Evolutionary conservation across 2,329 filamentous ascomycete species (phyloP).

Genomic region (Thelonectria blattea): DNA sequence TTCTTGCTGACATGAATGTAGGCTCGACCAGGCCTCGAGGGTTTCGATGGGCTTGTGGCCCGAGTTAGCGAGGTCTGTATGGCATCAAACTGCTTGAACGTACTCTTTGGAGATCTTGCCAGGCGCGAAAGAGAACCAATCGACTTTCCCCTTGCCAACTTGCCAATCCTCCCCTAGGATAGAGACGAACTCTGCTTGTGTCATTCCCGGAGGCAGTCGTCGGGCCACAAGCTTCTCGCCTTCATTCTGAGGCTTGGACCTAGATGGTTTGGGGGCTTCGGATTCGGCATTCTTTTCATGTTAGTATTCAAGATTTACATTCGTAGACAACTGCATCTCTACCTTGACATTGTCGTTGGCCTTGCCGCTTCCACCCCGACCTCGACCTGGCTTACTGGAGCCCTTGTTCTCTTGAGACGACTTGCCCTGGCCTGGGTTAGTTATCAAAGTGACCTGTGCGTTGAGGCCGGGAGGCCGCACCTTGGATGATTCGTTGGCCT

Average conservation of each 20-base stretch:
- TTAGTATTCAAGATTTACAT: constrained; percentile 24
- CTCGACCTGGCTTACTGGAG: constrained; percentile 33
- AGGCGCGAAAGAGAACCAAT: constrained; percentile 74
- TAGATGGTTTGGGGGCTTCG: constrained; percentile 40
- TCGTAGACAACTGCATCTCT: constrained; percentile 13
- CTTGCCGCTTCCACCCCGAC: constrained; percentile 39
- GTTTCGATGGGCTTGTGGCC: constrained; percentile 73
- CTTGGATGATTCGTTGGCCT: constrained; percentile 38
- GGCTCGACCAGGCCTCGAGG: constrained; percentile 78
- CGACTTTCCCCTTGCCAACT: constrained; percentile 77
- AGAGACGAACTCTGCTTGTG: constrained; percentile 74
- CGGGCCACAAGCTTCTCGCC: constrained; percentile 86
- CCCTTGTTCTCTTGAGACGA: constrained; percentile 32
- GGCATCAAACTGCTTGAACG: constrained; percentile 39
- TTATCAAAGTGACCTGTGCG: constrained; percentile 24
- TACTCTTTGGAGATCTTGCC: constrained; percentile 86
- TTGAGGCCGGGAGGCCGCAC: constrained; percentile 32
- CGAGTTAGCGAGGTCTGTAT: constrained; percentile 21
- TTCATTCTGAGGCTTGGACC: constrained; percentile 43
- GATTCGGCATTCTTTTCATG: constrained; percentile 36
- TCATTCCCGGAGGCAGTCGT: constrained; percentile 84
- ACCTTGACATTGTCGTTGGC: constrained; percentile 40
- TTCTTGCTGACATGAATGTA: constrained; percentile 83
- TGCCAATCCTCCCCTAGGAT: constrained; percentile 83
- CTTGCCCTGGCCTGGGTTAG: constrained; percentile 36